Percentiles rank a stretch among this genome's conserved stretches.
Evolutionary conservation across 768 basidiomycete genomes (phyloP).

Genomic region (Pholiota conissans): DNA sequence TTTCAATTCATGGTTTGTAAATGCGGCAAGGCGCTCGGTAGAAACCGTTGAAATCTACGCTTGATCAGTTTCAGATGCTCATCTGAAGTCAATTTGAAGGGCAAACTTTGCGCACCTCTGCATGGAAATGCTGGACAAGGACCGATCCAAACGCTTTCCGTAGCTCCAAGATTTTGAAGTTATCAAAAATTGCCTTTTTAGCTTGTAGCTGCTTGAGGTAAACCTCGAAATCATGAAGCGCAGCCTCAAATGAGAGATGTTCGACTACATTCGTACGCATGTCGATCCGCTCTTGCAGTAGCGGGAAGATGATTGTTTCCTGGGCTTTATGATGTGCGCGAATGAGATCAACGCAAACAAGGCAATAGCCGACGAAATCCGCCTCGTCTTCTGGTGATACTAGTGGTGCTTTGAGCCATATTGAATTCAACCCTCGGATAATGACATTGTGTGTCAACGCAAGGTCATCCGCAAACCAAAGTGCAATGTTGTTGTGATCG

Average conservation of each 20-base stretch:
- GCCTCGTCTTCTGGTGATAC: slow-evolving; percentile 11
- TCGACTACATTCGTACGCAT: slow-evolving; percentile 18
- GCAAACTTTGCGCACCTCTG: slow-evolving; percentile 7
- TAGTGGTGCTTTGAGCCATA: slow-evolving; percentile 19
- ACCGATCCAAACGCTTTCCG: slow-evolving; percentile 9
- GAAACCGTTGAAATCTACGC: slow-evolving; percentile 1
- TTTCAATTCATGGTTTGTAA: slow-evolving; percentile 9
- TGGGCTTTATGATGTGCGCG: slow-evolving; percentile 11
- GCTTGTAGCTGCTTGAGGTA: slow-evolving; percentile 9
- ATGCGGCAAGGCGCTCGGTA: background rate
- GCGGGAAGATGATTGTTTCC: slow-evolving; percentile 13
- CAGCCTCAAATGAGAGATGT: slow-evolving; percentile 12
- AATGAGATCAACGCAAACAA: slow-evolving; percentile 9
- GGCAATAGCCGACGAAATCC: slow-evolving; percentile 14
- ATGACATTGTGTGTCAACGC: slow-evolving; percentile 20
- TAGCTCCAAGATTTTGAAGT: slow-evolving; percentile 6
- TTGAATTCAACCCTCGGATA: slow-evolving; percentile 19
- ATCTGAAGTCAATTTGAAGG: background rate
- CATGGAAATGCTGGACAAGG: slow-evolving; percentile 18
- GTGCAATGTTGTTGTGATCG: slow-evolving; percentile 4
- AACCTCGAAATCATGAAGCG: slow-evolving; percentile 10
- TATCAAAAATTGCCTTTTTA: slow-evolving; percentile 5
- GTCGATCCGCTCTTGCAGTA: slow-evolving; percentile 14
- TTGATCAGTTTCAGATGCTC: too few species aligned
- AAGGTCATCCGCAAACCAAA: slow-evolving; percentile 17